Evolutionary conservation across 164 flowering plant genomes (phyloP).

Genomic region (Umbellularia californica): DNA sequence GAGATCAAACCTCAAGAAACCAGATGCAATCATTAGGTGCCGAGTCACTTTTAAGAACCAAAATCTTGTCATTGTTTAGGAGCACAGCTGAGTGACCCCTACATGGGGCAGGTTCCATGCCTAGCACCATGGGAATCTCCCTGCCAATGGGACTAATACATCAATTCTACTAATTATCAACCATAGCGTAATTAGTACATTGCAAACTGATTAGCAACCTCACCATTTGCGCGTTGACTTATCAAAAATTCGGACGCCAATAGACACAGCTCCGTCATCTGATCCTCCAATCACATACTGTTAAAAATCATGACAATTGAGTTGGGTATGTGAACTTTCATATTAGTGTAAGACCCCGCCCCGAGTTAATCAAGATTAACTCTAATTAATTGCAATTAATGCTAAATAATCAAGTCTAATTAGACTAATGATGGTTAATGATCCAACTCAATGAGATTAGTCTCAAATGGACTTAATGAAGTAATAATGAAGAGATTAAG

Average conservation of each 20-base stretch:
- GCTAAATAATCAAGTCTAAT: no score
- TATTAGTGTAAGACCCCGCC: no score
- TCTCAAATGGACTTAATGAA: no score
- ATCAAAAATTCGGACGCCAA: constrained; percentile 50
- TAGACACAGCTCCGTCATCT: constrained; percentile 28
- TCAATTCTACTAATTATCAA: constrained; percentile 10
- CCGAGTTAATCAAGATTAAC: no score
- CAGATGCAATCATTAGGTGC: constrained; percentile 58
- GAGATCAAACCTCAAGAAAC: constrained; percentile 86
- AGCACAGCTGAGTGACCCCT: constrained; percentile 51
- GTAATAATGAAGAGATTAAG: no score
- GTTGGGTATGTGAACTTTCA: no score
- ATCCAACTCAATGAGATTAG: no score
- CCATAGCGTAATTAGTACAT: background rate
- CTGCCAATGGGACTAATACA: constrained; percentile 35
- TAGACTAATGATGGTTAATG: no score
- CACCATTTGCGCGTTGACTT: constrained; percentile 48
- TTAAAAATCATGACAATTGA: constrained; percentile 4
- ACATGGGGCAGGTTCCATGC: constrained; percentile 54
- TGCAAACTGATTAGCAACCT: constrained; percentile 11
- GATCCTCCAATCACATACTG: constrained; percentile 73
- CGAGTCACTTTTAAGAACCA: constrained; percentile 55
- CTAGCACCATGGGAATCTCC: constrained; percentile 58
- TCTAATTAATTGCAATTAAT: no score
- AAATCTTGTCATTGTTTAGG: constrained; percentile 55